These are phyloP conservation scores for Penicillium polonicum DNA, from an alignment of 2,329 filamentous ascomycete species.

Conservation along the genomic window DNA sequence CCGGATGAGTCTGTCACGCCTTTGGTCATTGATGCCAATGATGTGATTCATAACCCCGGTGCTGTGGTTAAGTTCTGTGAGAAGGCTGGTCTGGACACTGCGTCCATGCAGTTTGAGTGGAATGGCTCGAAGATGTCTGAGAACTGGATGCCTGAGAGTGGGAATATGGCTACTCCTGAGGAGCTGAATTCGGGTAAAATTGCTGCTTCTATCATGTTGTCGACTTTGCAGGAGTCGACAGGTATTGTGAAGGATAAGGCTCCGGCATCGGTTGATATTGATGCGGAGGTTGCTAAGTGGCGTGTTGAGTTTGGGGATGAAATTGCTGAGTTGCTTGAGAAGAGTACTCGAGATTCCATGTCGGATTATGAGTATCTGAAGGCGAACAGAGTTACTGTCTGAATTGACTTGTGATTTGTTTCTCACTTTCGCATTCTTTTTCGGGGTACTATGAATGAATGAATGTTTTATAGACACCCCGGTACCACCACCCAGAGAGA, in stretches of 20 bases:
- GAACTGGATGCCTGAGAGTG: neutral
- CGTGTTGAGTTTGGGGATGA: constrained; percentile 37
- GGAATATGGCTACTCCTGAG: neutral
- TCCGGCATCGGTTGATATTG: constrained; percentile 24
- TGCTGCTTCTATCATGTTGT: constrained; percentile 22
- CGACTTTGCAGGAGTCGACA: constrained; percentile 33
- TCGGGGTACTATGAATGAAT: too few species aligned
- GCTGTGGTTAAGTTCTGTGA: constrained; percentile 29
- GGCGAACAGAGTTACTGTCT: constrained; percentile 21
- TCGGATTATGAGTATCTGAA: constrained; percentile 43
- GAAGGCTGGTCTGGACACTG: constrained; percentile 32
- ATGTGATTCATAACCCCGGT: constrained; percentile 34
- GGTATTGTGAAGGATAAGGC: constrained; percentile 37
- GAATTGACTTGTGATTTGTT: neutral
- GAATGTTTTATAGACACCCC: too few species aligned
- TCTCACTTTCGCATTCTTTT: too few species aligned
- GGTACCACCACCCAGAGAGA: too few species aligned
- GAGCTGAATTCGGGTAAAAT: neutral
- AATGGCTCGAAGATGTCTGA: constrained; percentile 11
- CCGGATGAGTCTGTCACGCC: constrained; percentile 17
- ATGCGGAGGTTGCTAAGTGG: constrained; percentile 39
- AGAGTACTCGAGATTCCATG: constrained; percentile 35
- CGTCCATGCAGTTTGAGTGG: constrained; percentile 34
- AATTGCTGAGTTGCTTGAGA: constrained; percentile 24
- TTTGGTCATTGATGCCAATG: constrained; percentile 39